Evolutionary conservation across 2,329 filamentous ascomycete genomes (phyloP), one percentile per base, ranked within the genome.

Genomic region (Paecilomyces formosus): DNA sequence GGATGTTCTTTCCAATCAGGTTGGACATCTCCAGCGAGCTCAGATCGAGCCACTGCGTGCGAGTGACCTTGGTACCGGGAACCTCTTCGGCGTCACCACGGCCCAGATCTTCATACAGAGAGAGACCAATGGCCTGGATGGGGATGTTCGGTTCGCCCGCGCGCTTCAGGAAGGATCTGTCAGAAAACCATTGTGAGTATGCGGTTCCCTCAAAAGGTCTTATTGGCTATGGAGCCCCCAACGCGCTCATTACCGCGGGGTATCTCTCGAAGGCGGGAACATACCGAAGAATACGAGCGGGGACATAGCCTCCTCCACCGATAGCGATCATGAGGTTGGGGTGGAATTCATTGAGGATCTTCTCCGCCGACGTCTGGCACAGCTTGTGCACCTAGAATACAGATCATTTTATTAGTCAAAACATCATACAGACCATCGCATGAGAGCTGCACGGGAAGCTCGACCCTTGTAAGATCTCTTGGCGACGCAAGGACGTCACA

Each of bases 321-420:
- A 97, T 97, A 73, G 94, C 94, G 76, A 99, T 96, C 84, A 99
- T 96, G 67, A 99, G 89, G 76, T 96, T 90, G 45, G 94, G 94
- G 73, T 91, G 84, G 82, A 96, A 92, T 15, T 90, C 85, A 72
- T 87, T 80, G 68, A 99, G 86, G 74, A 97, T 95, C 68, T 82
- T 81, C 63, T 85, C 82, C 45, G 92, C 94, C 18, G 91, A 86
- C 72, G 88, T 82, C 79, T 97, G 89, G 82, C 94, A 99, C 73
- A 97, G 85, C 79, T 96, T 96, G 85, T 99, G 94, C 71, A 99
- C 89, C 92, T 97, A 70, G 64, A 57, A 58, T 56, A 50, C 50
- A 26, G 26, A 62, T 31, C 30, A 31, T 52, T 31, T 58, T 6
- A n/a, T 31, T 39, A 57, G n/a, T 50, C 30, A 53, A 55, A 3